Base-by-base conservation (phyloP, 225 moss, liverwort and hornwort genomes). In the Polytrichum formosum region DNA sequence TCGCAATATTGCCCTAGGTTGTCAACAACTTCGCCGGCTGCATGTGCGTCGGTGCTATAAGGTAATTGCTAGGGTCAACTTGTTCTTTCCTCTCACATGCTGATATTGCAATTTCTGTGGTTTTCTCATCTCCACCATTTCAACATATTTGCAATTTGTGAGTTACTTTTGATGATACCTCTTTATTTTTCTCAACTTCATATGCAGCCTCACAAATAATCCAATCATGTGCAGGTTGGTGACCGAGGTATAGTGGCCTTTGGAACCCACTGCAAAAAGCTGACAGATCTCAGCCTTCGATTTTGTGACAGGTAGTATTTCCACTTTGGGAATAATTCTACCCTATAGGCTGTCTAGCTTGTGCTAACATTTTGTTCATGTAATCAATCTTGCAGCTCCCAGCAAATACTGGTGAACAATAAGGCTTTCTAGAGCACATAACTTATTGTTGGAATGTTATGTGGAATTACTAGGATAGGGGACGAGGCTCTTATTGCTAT, bases 21-120 rank as follows among this genome's bases (percentile, higher is more conserved):
- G 91, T 77, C 78, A 82, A 30, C 78, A 87, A 54, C 77, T 91
- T 58, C 82, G 80, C 59, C 77, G 81, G 6, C 75, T 91, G 64
- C 87, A 91, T 73, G 84, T 91, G 74, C 84, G 91, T 33, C 84
- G 89, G 56, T 91, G 89, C 68, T 89, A 91, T 74, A 89, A 91
- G 91, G 91, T 91, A 37, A 46, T 46, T 46, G 4, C 13, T 46
- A 2, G 46, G 10, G 46, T 16, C 16, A 16, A 46, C 4, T 2
- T 16, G 4, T 46, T 10, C 46, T 46, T 46, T 37, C 53, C 19
- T 54, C 29, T 35, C 16, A 37, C 46, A 46, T 13, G 46, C 46
- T 13, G 13, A 46, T 46, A 46, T 16, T 46, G 16, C 46, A 46
- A 31, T 31, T 31, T 31, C 31, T 7, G 31, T 31, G 7, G 31